A percentile compares a stretch with the other conserved stretches of the same genome.
Evolutionary conservation across 164 flowering plant genomes (phyloP).

Genomic region (Aristolochia contorta): DNA sequence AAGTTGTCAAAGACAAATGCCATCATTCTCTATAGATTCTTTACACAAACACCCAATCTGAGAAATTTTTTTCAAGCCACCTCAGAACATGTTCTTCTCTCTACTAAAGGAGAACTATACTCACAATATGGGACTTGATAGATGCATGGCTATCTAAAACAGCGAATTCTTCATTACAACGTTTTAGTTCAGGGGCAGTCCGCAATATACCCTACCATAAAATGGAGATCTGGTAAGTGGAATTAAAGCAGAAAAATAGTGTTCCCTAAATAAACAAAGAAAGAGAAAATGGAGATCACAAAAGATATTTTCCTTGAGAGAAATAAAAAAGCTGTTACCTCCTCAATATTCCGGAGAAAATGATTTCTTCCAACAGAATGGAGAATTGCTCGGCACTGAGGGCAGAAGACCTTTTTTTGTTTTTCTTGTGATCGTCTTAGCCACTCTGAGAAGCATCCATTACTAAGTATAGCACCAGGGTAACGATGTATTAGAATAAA

Average conservation of each 20-base stretch:
- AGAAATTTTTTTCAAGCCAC: background rate
- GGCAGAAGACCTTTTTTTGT: constrained; percentile 57
- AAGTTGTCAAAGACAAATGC: too few relatives aligned
- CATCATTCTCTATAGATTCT: background rate
- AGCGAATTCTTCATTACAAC: constrained; percentile 54
- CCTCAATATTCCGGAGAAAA: constrained; percentile 58
- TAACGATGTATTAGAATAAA: background rate
- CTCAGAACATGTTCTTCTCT: background rate
- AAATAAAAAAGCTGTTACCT: constrained; percentile 31
- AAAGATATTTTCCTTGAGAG: too few relatives aligned
- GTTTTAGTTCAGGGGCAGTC: constrained; percentile 47
- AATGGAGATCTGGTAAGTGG: too few relatives aligned
- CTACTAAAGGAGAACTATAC: constrained; percentile 15
- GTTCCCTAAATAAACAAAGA: too few relatives aligned
- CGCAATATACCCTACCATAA: constrained; percentile 39
- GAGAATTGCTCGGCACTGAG: constrained; percentile 75
- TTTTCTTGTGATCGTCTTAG: constrained; percentile 57
- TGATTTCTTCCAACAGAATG: constrained; percentile 87
- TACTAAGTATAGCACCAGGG: constrained; percentile 34
- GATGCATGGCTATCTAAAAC: constrained; percentile 43
- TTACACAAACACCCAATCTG: background rate
- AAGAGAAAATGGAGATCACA: too few relatives aligned
- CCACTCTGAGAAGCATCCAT: constrained; percentile 98
- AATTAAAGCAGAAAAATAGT: too few relatives aligned
- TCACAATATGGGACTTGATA: constrained; percentile 64